Conservation (phyloP, 768 basidiomycete species). For the Saitozyma sp. region DNA sequence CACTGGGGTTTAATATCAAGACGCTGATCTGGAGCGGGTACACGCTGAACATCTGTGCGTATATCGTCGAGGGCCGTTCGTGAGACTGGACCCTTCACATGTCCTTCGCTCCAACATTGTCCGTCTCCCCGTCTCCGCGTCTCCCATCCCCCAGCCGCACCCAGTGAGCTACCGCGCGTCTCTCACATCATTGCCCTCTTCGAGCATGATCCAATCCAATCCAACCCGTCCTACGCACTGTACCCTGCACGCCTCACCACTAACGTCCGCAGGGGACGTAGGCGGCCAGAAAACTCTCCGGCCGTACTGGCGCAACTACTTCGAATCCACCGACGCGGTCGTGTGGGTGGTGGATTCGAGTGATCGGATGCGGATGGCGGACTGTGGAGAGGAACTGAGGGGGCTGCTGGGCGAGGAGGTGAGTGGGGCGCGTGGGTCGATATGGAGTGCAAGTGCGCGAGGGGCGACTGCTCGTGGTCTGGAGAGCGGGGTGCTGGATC, state of each 20-base stretch:
- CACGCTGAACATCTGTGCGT: conserved; percentile 72
- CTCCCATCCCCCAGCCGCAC: neutral
- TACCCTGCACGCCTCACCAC: too few relatives aligned
- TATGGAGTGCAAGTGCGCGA: too few relatives aligned
- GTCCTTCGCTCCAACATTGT: too few relatives aligned
- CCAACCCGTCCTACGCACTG: too few relatives aligned
- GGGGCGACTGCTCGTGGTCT: neutral
- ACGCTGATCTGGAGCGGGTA: conserved; percentile 90
- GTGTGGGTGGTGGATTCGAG: conserved; percentile 99
- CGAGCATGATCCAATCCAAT: too few relatives aligned
- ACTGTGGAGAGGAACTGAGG: conserved; percentile 85
- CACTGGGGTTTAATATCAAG: conserved; percentile 98
- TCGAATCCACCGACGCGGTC: conserved; percentile 95
- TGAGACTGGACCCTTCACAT: too few relatives aligned
- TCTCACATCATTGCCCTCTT: too few relatives aligned
- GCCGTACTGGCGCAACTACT: conserved; percentile 99
- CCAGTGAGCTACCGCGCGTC: too few relatives aligned
- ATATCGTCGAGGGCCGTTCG: neutral
- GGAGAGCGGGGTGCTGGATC: too few relatives aligned
- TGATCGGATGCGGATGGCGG: conserved; percentile 82
- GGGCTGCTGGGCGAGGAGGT: conserved; percentile 89
- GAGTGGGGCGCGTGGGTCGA: conserved; percentile 42
- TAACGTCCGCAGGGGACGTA: conserved; percentile 79
- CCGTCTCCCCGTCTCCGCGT: neutral
- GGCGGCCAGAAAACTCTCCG: conserved; percentile 93